Conservation (phyloP, 164 flowering plant species). For the Annona cherimola region DNA sequence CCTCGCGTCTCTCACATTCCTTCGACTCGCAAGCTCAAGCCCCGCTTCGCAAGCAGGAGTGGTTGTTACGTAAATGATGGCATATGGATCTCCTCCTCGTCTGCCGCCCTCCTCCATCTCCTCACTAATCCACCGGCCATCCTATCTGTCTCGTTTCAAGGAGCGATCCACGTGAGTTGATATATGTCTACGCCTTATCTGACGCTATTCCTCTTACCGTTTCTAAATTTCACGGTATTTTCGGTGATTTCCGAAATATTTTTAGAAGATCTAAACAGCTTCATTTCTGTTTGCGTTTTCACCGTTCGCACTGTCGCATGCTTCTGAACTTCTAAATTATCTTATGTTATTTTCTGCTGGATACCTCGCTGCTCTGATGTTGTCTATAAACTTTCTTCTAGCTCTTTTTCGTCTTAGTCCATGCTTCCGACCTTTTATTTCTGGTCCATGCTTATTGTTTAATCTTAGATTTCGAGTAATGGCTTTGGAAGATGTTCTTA, state of each 20-base stretch:
- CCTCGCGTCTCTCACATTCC: slow-evolving; percentile 1
- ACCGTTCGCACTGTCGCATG: background rate
- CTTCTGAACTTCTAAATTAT: background rate
- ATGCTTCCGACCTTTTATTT: background rate
- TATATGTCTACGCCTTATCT: background rate
- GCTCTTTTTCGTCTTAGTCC: background rate
- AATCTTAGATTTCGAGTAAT: background rate
- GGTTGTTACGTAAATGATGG: slow-evolving; percentile 6
- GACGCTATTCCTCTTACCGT: background rate
- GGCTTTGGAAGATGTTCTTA: background rate
- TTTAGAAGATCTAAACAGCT: background rate
- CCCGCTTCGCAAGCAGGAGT: background rate
- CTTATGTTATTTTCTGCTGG: background rate
- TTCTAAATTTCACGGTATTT: background rate
- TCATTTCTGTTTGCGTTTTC: background rate
- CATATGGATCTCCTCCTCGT: slow-evolving; percentile 27
- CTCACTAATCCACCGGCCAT: slow-evolving; percentile 6
- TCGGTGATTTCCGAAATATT: background rate
- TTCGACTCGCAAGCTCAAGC: slow-evolving; percentile 9
- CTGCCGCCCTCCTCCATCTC: slow-evolving; percentile 17
- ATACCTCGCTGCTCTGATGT: background rate
- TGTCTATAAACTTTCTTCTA: background rate
- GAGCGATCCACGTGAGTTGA: slow-evolving; percentile 19
- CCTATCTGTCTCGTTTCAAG: slow-evolving; percentile 15
- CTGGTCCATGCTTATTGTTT: background rate